Evolutionary conservation across 1,139 yeast species (phyloP), one percentile per base, ranked within the genome.

Genomic region (Geotrichum phurueaensis): DNA sequence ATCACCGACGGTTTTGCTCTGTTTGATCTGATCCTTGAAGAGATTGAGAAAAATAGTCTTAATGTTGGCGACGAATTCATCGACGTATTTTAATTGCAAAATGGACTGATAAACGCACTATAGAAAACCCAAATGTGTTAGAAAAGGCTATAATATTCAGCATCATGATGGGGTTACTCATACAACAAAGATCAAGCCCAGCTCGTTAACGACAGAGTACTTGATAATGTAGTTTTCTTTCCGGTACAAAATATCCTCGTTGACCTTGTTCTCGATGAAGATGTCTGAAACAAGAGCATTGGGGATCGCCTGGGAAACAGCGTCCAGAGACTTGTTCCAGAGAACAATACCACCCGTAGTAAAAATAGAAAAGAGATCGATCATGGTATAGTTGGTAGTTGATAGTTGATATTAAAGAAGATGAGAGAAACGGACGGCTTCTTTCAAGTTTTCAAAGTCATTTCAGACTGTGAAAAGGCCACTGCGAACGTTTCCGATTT

Each of bases 281-380:
- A 80, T 78, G 55, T 80, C 78, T 25, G 79, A 76, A 58, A 85
- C 77, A 59, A 84, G 78, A 5, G 79, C 68, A 66, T 84, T 85
- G 54, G 83, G 72, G 20, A 83, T 73, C 1, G 74, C 59, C 23
- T 72, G 73, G 1, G 83, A 76, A 47, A 81, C 76, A 60, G 61
- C 31, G 20, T 53, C 39, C 55, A 79, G 78, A 48, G 81, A 76
- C 62, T 78, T 76, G 64, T 79, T 78, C 79, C 82, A 85, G 22
- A 82, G 73, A 15, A 85, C 86, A 25, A 80, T 73, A 0, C 90
- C 90, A 10, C 84, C 80, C 0, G 81, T 78, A 2, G 83, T 78
- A 72, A 84, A 84, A 1, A 85, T 77, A 13, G 80, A 72, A 62
- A 84, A 76, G 65, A 81, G 83, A 64, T 82, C 87, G 60, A 84